Conservation (phyloP, 1,284 basidiomycete species). For the Leccinum solheimii region DNA sequence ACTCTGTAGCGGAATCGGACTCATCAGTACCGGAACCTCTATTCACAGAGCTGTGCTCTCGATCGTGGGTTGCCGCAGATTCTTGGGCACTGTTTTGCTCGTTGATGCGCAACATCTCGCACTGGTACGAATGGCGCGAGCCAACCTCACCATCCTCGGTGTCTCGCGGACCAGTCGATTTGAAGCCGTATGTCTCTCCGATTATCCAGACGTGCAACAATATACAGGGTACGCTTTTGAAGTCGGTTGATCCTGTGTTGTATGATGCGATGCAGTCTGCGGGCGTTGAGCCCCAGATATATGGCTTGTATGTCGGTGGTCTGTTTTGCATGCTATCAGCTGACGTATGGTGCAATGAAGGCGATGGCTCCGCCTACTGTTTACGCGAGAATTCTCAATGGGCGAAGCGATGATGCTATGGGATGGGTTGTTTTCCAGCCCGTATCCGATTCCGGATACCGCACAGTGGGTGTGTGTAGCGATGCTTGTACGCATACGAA, state of each 20-base stretch:
- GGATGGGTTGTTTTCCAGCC: constrained; percentile 89
- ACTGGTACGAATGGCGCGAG: constrained; percentile 91
- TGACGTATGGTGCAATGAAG: constrained; percentile 40
- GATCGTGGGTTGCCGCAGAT: constrained; percentile 77
- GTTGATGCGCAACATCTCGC: constrained; percentile 74
- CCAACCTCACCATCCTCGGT: constrained; percentile 40
- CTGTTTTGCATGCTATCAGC: constrained; percentile 9
- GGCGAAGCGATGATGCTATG: constrained; percentile 78
- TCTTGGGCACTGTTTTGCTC: constrained; percentile 78
- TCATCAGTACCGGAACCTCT: constrained; percentile 32
- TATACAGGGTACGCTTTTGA: constrained; percentile 73
- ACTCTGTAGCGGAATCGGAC: constrained; percentile 57
- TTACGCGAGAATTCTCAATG: constrained; percentile 85
- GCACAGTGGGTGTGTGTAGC: constrained; percentile 86
- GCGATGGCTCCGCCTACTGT: constrained; percentile 88
- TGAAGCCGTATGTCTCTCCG: constrained; percentile 71
- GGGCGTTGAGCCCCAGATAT: constrained; percentile 91
- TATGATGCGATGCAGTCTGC: constrained; percentile 73
- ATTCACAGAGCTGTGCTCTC: constrained; percentile 62
- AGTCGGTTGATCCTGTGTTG: constrained; percentile 80
- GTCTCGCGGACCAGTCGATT: constrained; percentile 47
- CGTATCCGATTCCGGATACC: constrained; percentile 63
- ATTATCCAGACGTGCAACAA: constrained; percentile 80
- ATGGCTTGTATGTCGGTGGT: constrained; percentile 69
- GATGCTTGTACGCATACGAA: constrained; percentile 90